Conservation (phyloP, 73 alveolate genomes). For the Tetrahymena malaccensis region DNA sequence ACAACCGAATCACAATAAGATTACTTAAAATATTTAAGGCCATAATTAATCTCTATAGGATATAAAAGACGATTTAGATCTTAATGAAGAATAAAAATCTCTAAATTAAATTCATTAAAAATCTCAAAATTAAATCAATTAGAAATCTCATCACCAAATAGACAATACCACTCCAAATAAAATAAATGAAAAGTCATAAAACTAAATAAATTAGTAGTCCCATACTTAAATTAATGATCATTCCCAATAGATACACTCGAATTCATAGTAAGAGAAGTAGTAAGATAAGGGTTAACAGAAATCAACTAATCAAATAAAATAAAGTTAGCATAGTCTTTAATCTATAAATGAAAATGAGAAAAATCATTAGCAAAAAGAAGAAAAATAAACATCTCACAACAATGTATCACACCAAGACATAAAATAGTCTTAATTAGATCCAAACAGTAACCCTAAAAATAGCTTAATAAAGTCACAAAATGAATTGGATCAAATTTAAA, state of each 20-base stretch:
- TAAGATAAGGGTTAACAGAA: not conserved
- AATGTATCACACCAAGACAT: not conserved
- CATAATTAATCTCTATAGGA: not conserved
- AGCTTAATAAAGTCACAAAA: not conserved
- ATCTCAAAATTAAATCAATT: not conserved
- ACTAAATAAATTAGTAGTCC: not conserved
- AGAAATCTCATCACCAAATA: not conserved
- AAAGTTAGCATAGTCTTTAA: not conserved
- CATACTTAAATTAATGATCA: not conserved
- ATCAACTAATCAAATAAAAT: no score
- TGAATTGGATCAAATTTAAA: not conserved
- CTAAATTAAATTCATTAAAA: not conserved
- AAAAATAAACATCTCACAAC: not conserved
- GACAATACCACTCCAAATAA: not conserved
- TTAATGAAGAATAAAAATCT: not conserved
- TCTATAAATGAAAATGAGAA: not conserved
- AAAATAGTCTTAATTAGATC: not conserved
- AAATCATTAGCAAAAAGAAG: not conserved
- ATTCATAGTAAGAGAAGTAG: not conserved
- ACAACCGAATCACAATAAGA: no score
- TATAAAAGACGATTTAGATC: not conserved
- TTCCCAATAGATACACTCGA: not conserved
- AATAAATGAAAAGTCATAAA: not conserved
- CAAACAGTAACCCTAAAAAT: no score
- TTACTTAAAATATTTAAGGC: not conserved